Conservation (phyloP, 495 filamentous ascomycete species). For the Endocarpon pusillum region DNA sequence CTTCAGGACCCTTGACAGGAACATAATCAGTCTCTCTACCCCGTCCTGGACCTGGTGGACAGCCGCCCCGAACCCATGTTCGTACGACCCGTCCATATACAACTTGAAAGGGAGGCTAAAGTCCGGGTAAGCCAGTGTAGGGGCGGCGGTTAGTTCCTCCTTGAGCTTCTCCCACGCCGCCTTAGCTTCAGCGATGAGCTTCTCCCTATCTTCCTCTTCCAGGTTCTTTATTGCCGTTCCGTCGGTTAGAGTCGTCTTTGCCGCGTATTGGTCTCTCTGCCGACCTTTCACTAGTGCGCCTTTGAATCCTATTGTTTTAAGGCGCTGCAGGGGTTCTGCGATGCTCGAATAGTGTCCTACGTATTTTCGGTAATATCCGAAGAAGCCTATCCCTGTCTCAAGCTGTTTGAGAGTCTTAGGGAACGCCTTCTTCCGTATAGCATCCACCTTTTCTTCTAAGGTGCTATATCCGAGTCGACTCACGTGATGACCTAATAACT, state of each 20-base stretch:
- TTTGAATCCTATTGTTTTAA: neutral
- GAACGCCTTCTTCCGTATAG: neutral
- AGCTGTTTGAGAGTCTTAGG: neutral
- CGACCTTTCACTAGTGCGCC: neutral
- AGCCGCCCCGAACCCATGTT: neutral
- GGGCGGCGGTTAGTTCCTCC: neutral
- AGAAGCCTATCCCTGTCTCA: neutral
- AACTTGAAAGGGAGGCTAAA: neutral
- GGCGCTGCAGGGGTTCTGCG: neutral
- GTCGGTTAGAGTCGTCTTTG: neutral
- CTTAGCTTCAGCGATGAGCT: neutral
- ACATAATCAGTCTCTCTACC: slow-evolving; percentile 2
- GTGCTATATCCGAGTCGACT: neutral
- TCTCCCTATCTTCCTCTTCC: neutral
- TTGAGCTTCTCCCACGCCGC: neutral
- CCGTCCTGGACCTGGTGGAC: neutral
- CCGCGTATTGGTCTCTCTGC: neutral
- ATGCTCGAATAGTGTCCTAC: neutral
- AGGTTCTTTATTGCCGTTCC: neutral
- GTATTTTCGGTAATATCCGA: slow-evolving; percentile 2
- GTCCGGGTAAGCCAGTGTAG: neutral
- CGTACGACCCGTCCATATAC: neutral
- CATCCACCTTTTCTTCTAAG: neutral
- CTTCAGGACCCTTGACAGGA: slow-evolving; percentile 1
- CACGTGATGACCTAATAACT: neutral